Evolutionary conservation across 31 red algal species (phyloP), one percentile per base, ranked within the genome.

Genomic region (Asparagopsis taxiformis): DNA sequence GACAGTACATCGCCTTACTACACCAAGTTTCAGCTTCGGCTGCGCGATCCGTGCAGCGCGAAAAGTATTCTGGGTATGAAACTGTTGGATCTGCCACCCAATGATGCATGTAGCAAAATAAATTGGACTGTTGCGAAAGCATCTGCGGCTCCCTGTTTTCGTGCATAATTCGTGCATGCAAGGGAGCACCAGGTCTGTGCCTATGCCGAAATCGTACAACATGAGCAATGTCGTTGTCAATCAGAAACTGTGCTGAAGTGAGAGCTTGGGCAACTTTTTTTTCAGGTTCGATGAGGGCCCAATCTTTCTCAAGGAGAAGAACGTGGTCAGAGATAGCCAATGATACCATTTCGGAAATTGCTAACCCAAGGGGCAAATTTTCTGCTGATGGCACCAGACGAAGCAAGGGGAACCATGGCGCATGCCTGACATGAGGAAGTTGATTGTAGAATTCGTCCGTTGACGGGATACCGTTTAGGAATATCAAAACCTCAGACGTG

Each of bases 261-360:
- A 89, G 66, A 16, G 52, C 53, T 10, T 2, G 24, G 49, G n/a
- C 44, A 1, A 79, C 74, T 3, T 36, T 24, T 1, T 33, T 11
- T 6, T 31, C 32, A 5, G 25, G 21, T 51, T 89, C 84, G 29
- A 89, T 77, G 4, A 89, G 30, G 36, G 72, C 52, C 73, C 73
- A 89, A 34, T 89, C 84, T 65, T 89, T 89, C 58, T 89, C 84
- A 43, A 89, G 20, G 22, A 89, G 54, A 24, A 89, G 56, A 43
- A 89, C 67, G 51, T 62, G 49, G 19, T 79, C 73, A 17, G 61
- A 31, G 13, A 31, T 55, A 7, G 84, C 84, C n/a, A 89, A 38
- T 33, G 52, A 34, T 31, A 89, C 84, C 74, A 79, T 79, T 15
- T 59, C 24, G 2, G 48, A 48, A 41, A 89, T 89, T 31, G 84